phyloP scores from a whole-genome alignment of 495 filamentous ascomycete genomes.

The Hyaloscypha hepaticicola region DNA sequence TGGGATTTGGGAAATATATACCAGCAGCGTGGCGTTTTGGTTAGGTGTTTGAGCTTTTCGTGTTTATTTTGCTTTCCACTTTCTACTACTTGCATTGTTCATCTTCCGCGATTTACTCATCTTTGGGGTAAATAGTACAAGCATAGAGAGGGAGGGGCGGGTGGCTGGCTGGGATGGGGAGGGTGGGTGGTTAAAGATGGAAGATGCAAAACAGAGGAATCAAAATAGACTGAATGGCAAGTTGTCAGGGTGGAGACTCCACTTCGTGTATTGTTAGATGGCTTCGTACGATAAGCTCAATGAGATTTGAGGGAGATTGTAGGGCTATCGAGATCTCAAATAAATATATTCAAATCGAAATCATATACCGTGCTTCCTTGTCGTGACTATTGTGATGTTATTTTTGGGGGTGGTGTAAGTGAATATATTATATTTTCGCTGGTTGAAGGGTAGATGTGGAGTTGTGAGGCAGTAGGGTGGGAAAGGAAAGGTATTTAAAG shows the following conservation, averaged over 20 bases:
- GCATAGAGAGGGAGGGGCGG: not conserved
- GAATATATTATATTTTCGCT: too few relatives aligned
- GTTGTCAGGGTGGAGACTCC: slow-evolving; percentile 6
- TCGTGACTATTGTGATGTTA: too few relatives aligned
- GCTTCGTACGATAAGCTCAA: too few relatives aligned
- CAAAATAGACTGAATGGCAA: not conserved
- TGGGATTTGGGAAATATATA: slow-evolving; percentile 4
- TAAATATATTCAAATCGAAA: too few relatives aligned
- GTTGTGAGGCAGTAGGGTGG: too few relatives aligned
- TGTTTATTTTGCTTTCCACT: not conserved
- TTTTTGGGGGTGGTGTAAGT: too few relatives aligned
- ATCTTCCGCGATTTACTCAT: not conserved
- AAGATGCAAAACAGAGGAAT: not conserved
- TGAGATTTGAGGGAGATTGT: not conserved
- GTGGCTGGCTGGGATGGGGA: not conserved
- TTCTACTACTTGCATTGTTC: not conserved
- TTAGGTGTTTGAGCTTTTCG: not conserved
- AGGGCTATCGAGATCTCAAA: slow-evolving; percentile 1
- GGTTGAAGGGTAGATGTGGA: too few relatives aligned
- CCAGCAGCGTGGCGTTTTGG: slow-evolving; percentile 20
- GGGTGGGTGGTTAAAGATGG: not conserved
- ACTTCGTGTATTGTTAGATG: slow-evolving; percentile 28
- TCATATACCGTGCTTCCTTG: too few relatives aligned
- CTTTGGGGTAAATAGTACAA: not conserved
- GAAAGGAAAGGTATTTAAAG: too few relatives aligned